These are phyloP conservation scores for Starmerella cellae DNA, from an alignment of 805 yeast species.

Conservation along the genomic window DNA sequence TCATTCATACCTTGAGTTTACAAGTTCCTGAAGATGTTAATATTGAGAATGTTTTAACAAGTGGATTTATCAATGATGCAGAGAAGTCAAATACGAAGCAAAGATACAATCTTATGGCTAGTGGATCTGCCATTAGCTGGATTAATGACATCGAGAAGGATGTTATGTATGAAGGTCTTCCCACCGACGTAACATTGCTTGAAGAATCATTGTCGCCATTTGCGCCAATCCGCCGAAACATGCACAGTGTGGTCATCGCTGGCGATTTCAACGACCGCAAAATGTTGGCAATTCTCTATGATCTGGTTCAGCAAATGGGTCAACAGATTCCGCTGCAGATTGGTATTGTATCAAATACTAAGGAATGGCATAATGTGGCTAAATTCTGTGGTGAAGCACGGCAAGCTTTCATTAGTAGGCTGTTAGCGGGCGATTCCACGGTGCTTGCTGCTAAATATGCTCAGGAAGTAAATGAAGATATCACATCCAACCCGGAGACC, in stretches of 20 bases:
- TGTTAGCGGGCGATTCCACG: conserved; percentile 10
- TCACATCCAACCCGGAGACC: background rate
- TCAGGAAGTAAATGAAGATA: conserved; percentile 12
- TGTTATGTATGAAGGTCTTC: conserved; percentile 33
- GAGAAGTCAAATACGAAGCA: background rate
- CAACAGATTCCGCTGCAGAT: conserved; percentile 62
- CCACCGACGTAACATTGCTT: conserved; percentile 33
- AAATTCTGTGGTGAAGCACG: conserved; percentile 17
- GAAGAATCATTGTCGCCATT: conserved; percentile 39
- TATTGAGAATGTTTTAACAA: conserved; percentile 24
- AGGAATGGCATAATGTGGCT: conserved; percentile 18
- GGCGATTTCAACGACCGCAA: conserved; percentile 43
- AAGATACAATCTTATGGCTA: conserved; percentile 27
- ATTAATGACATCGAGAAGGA: conserved; percentile 69
- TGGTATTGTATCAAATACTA: conserved; percentile 59
- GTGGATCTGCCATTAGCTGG: conserved; percentile 39
- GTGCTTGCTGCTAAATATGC: conserved; percentile 13
- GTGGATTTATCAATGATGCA: conserved; percentile 14
- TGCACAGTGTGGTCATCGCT: conserved; percentile 60
- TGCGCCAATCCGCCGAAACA: conserved; percentile 59
- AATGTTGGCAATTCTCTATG: conserved; percentile 38
- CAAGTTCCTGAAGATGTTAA: conserved; percentile 28
- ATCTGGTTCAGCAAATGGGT: conserved; percentile 24
- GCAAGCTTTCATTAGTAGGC: conserved; percentile 13
- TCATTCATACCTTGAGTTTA: conserved; percentile 21